Percentiles rank a stretch among this genome's conserved stretches.
Evolutionary conservation across 805 yeast genomes (phyloP).

Genomic region (Candida caryicola): DNA sequence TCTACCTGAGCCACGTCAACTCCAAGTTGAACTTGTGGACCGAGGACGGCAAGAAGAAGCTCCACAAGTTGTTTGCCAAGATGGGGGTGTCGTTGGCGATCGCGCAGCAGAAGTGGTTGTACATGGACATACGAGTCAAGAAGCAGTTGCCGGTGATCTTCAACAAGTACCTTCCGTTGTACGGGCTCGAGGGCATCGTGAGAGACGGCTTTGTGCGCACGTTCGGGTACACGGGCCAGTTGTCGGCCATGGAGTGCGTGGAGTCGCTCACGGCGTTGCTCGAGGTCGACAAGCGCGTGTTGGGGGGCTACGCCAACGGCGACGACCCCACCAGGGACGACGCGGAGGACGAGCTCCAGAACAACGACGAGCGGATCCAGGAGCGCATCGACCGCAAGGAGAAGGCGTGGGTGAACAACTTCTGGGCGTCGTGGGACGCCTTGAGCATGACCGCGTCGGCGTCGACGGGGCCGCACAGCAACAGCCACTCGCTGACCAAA

Average conservation of each 20-base stretch:
- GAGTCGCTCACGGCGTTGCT: constrained; percentile 83
- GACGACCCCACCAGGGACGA: constrained; percentile 12
- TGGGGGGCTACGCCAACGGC: constrained; percentile 9
- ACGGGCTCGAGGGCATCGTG: constrained; percentile 78
- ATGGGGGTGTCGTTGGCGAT: constrained; percentile 91
- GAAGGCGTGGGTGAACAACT: constrained; percentile 70
- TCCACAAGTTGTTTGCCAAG: constrained; percentile 89
- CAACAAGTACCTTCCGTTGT: constrained; percentile 63
- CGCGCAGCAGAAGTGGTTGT: constrained; percentile 92
- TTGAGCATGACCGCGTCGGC: constrained; percentile 29
- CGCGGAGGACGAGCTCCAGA: constrained; percentile 18
- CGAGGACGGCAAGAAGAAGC: constrained; percentile 80
- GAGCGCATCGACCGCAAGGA: constrained; percentile 42
- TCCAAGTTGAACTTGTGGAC: constrained; percentile 87
- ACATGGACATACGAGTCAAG: constrained; percentile 79
- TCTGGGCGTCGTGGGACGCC: constrained; percentile 61
- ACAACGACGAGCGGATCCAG: constrained; percentile 18
- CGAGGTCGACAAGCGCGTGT: constrained; percentile 53
- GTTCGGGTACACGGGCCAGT: constrained; percentile 82
- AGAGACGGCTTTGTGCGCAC: constrained; percentile 84
- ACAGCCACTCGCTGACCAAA: constrained; percentile 15
- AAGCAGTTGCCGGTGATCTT: constrained; percentile 68
- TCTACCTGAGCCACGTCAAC: constrained; percentile 86
- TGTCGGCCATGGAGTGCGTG: constrained; percentile 90
- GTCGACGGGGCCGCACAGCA: constrained; percentile 1